Evolutionary conservation across 164 flowering plant species (phyloP).

Genomic region (Malania oleifera): DNA sequence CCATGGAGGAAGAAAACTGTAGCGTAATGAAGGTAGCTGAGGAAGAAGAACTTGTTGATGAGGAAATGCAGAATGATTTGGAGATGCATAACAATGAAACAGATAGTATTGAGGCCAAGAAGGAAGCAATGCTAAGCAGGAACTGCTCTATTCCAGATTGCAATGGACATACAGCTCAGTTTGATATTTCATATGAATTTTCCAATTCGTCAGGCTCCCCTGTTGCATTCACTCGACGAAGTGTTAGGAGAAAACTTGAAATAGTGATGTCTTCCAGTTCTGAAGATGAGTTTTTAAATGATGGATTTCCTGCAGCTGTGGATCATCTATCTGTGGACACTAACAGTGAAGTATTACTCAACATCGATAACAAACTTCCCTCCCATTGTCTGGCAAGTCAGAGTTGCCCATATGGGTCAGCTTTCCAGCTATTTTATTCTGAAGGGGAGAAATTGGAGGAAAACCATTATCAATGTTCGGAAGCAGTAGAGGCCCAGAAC

Average conservation of each 20-base stretch:
- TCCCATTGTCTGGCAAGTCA: constrained; percentile 12
- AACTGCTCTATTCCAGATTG: constrained; percentile 31
- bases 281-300: constrained; percentile 42
- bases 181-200: constrained; percentile 25
- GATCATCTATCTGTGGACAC: constrained; percentile 7
- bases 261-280: constrained; percentile 64
- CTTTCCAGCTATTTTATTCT: constrained; percentile 19
- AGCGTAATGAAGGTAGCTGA: constrained; percentile 16
- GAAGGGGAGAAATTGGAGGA: constrained; percentile 17
- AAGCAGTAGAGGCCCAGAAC: constrained; percentile 13
- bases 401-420: constrained; percentile 12
- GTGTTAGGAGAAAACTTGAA: constrained; percentile 26
- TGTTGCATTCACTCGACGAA: constrained; percentile 39
- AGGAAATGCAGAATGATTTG: constrained; percentile 17
- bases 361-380: constrained; percentile 9
- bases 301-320: constrained; percentile 11
- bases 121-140: constrained; percentile 58
- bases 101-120: constrained; percentile 42
- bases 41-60: constrained; percentile 30
- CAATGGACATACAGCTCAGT: constrained; percentile 22
- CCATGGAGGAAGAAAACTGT: constrained; percentile 29
- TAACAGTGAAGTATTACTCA: constrained; percentile 4
- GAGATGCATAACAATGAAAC: constrained; percentile 15
- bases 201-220: constrained; percentile 45
- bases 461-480: constrained; percentile 17